Evolutionary conservation across 1,139 yeast genomes (phyloP), one percentile per base, ranked within the genome.

Genomic region (Candida tropicalis): DNA sequence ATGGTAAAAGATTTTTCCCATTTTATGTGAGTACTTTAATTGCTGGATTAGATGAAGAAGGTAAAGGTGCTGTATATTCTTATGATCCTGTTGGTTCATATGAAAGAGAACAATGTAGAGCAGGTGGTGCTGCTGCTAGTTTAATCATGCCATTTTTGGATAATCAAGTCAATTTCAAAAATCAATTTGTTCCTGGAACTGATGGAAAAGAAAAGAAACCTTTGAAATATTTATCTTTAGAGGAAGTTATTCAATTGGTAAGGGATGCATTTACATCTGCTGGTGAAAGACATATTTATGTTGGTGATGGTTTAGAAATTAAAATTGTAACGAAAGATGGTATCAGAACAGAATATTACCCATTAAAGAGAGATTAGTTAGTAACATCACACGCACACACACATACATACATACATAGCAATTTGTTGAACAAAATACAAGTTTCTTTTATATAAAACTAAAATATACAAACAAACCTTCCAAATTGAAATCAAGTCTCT

Each of bases 41-140:
- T 58, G 97, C 97, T 2, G 99, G 99, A 9, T 74, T 93, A 51
- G 98, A 91, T 60, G 96, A 87, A 46, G 89, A 90, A 52, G 98
- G 98, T 12, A 84, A 83, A 57, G 99, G 99, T 39, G 93, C 97
- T 2, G 89, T 93, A 31, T 93, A 87, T 65, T 90, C 98, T 5
- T 93, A 89, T 63, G 99, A 93, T 62, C 99, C 99, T 1, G 97
- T 93, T 45, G 99, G 99, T 5, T 88, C 97, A 1, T 95, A 93
- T 63, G 99, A 95, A 69, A 82, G 97, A 59, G 97, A 91, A 64
- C 96, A 90, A 62, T 89, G 97, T 68, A 81, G 97, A 59, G 98
- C 98, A 1, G 98, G 96, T 49, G 99, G 99, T 36, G 95, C 97
- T 6, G 98, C 98, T 26, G 95, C 97, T 2, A 82, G 93, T 53